Conservation (phyloP, 2,329 filamentous ascomycete genomes). For the Sphaerulina vaccinii region DNA sequence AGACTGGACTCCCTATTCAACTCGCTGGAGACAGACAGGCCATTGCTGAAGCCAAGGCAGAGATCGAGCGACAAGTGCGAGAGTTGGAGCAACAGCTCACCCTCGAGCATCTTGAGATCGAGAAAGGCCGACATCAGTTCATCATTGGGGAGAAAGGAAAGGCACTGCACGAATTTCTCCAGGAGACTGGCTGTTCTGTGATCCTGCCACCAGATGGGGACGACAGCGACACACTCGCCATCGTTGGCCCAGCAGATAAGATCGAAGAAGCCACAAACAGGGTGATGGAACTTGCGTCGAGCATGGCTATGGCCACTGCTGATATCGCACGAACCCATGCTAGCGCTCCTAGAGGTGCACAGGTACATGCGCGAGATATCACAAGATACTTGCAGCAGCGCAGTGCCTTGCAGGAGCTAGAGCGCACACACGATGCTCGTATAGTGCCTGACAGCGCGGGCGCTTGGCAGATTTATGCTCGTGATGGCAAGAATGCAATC, state of each 20-base stretch:
- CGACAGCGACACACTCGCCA: slow-evolving; percentile 78
- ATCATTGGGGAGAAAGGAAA: slow-evolving; percentile 83
- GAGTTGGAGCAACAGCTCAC: slow-evolving; percentile 74
- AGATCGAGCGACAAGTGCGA: slow-evolving; percentile 75
- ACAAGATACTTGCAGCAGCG: slow-evolving; percentile 84
- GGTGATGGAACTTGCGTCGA: slow-evolving; percentile 83
- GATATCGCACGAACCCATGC: slow-evolving; percentile 79
- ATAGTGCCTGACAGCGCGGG: slow-evolving; percentile 75
- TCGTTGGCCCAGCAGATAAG: slow-evolving; percentile 71
- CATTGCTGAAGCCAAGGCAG: slow-evolving; percentile 74
- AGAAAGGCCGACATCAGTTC: slow-evolving; percentile 88
- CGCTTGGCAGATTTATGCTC: slow-evolving; percentile 84
- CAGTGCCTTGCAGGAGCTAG: slow-evolving; percentile 76
- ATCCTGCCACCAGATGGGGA: slow-evolving; percentile 73
- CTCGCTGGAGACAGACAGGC: slow-evolving; percentile 82
- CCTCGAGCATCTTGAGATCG: slow-evolving; percentile 76
- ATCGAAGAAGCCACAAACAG: slow-evolving; percentile 74
- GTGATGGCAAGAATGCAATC: slow-evolving; percentile 78
- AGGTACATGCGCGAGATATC: slow-evolving; percentile 78
- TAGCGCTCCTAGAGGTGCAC: slow-evolving; percentile 68
- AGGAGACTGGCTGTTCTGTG: slow-evolving; percentile 85
- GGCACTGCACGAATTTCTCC: slow-evolving; percentile 80
- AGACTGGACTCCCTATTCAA: slow-evolving; percentile 74
- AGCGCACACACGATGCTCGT: slow-evolving; percentile 76
- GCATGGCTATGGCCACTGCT: slow-evolving; percentile 79